Base-by-base conservation (phyloP, 352 stramenopile species). In the Pythium plurisporium region DNA sequence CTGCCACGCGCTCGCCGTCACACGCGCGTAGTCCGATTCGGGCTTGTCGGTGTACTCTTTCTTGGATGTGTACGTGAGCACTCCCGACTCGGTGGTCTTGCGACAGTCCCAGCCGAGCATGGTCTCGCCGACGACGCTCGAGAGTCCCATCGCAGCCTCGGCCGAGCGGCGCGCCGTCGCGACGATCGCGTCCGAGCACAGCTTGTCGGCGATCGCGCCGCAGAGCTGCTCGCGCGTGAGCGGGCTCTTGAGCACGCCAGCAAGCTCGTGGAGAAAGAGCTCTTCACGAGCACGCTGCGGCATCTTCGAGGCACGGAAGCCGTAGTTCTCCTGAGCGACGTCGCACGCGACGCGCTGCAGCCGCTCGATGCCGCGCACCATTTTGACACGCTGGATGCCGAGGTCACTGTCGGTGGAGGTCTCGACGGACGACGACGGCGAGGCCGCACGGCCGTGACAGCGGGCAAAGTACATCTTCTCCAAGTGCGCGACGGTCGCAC, bases 381-480 rank as follows among this genome's bases (percentile, higher is more conserved):
- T 65, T 55, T 84, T 82, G 15, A 82, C 55, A 37, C 77, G 79
- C 48, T 65, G 63, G 26, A 82, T 71, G 15, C 65, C 37, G 27
- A 57, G 19, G 20, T 55, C 20, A 7, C 20, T 44, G 36, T 64
- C 49, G 15, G 40, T 40, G 9, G 37, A 53, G 14, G n/a, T 14
- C 36, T 51, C 55, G 14, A 70, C 60, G 17, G 71, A 60, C n/a
- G 42, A 40, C 27, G 29, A 29, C 19, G 5, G 8, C 20, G 51
- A 25, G 2, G 20, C 20, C 33, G 62, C 10, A 40, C 55, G 40
- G 19, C 76, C 74, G 52, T 81, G 74, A 50, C 73, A 81, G 46
- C 72, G 76, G 30, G 74, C 71, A 66, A 82, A 87, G 71, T 87
- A 87, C 55, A 85, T 76, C 45, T 70, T 75, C 26, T 70, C 75